Evolutionary conservation across 2,329 filamentous ascomycete species (phyloP), one percentile per base, ranked within the genome.

Genomic region (Fusarium sarcochroum): DNA sequence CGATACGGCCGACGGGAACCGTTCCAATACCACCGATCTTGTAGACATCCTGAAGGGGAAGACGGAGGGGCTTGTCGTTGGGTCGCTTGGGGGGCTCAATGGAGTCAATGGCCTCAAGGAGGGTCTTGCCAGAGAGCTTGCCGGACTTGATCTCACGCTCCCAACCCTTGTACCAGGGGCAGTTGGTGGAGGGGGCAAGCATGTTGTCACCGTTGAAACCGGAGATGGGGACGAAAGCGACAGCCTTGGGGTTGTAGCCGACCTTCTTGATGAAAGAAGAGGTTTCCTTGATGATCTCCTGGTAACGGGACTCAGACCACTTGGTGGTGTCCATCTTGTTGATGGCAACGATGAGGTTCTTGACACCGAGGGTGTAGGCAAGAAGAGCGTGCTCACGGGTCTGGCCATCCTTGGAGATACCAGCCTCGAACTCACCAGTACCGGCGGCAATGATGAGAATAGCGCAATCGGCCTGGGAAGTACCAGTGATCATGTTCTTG

Each of bases 401-500:
- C 93, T 99, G 96, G 86, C 96, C 96, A 93, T 98, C 96, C 93
- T 99, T 99, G 91, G 96, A 98, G 93, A 99, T 99, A 98, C 96
- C 96, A 92, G 96, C 96, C 91, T 99, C 96, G 91, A 99, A 99
- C 91, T 99, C 96, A 98, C 96, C 96, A 93, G 94, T 97, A 90
- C 96, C 96, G 81, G 96, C 94, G 80, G 95, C 96, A 87, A 99
- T 99, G 88, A 99, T 98, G 89, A 99, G 94, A 85, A 99, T 93
- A 82, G 96, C 96, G 88, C 96, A 98, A 83, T 99, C 96, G 80
- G 96, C 96, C 92, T 98, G 96, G 85, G 96, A 99, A 82, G 96
- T 98, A 94, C 96, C 96, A 92, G 96, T 98, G 86, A 99, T 99
- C 96, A 99, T 99, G 94, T 98, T 99, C 95, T 99, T 99, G 93